Conservation (phyloP, 176 grass and related monocot genomes). For the Puccinellia tenuiflora region DNA sequence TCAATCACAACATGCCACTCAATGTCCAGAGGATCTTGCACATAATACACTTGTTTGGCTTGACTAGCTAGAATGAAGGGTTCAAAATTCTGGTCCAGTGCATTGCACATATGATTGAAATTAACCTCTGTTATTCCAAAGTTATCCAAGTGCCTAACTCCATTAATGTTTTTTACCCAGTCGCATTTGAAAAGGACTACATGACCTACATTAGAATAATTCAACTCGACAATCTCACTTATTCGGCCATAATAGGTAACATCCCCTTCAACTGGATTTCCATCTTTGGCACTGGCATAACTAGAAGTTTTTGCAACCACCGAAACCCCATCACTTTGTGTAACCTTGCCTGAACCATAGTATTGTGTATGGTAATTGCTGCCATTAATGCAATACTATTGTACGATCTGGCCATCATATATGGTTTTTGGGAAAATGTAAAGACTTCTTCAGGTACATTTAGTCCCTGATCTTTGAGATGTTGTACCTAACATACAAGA, state of each 20-base stretch:
- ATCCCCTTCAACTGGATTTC: not conserved
- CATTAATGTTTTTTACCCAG: not conserved
- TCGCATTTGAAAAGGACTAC: not conserved
- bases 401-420: not conserved
- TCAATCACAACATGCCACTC: too few relatives aligned
- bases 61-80: too few relatives aligned
- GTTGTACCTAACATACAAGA: not conserved
- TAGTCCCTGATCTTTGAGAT: not conserved
- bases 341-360: not conserved
- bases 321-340: not conserved
- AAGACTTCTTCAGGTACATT: not conserved
- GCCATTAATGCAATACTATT: not conserved
- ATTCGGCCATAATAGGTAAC: not conserved
- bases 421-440: not conserved
- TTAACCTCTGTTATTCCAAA: too few relatives aligned
- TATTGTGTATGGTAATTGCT: not conserved
- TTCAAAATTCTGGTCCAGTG: too few relatives aligned
- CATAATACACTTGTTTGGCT: too few relatives aligned
- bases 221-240: not conserved
- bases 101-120: too few relatives aligned
- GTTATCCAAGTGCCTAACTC: not conserved
- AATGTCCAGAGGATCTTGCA: too few relatives aligned
- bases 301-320: not conserved
- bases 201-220: not conserved
- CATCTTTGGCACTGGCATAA: not conserved